Evolutionary conservation across 1,284 basidiomycete species (phyloP), one percentile per base, ranked within the genome.

Genomic region (Porphyrellus sp.): DNA sequence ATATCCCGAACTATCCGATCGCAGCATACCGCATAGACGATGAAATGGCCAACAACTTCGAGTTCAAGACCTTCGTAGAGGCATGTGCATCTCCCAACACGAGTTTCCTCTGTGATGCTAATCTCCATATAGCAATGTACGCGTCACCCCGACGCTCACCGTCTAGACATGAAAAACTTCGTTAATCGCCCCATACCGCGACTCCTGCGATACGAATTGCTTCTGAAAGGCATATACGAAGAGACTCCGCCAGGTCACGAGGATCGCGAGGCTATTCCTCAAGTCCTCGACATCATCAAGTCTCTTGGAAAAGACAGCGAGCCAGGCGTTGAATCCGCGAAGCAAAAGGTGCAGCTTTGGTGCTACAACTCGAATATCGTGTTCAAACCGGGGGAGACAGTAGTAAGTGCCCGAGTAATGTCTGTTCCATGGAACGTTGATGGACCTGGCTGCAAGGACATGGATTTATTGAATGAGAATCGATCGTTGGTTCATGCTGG

Each of bases 1-100:
- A 97, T 63, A 87, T 94, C 40, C 87, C 92, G 6, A 89, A 95
- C 70, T 97, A 97, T 67, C 95, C 96, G 1, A 91, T 97, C 50
- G 94, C 95, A 5, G 90, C 89, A 33, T 93, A 92, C 67, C 79
- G 89, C 51, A 89, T 98, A 51, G 91, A 94, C 52, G 87, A 94
- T 45, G 96, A 98, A 74, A 85, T 86, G 73, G 79, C 76, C 24
- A 84, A 76, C 50, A 99, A 98, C 65, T 75, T 78, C 0, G 74
- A 78, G 5, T 98, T 99, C 74, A 86, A 82, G 56, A 72, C 75
- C 0, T 96, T 98, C 66, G 79, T 93, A 5, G 89, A 95, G 57
- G 93, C 93, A 50, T 21, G 65, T 51, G 23, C 56, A 54, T 79
- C 66, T 40, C 15, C 41, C 28, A 39, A 4, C 3, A 8, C 37